Conservation (phyloP, 768 basidiomycete genomes). For the Rubroboletus pulcherrimus region DNA sequence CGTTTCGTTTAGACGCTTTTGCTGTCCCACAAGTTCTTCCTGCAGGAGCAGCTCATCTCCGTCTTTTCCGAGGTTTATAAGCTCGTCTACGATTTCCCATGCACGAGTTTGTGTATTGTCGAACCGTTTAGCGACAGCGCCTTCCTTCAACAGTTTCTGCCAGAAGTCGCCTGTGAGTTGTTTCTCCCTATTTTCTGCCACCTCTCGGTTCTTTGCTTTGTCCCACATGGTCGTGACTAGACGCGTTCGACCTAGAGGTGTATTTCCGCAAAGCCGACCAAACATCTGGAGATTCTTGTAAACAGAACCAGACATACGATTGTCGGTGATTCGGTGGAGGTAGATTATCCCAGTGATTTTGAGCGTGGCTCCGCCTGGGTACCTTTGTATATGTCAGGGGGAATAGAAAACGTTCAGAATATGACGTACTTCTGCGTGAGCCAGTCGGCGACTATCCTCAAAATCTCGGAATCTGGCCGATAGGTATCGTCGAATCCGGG, state of each 20-base stretch:
- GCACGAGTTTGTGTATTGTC: background rate
- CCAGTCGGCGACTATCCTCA: conserved; percentile 15
- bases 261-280: conserved; percentile 32
- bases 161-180: conserved; percentile 30
- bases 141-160: background rate
- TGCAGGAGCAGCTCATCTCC: conserved; percentile 12
- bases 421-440: conserved; percentile 15
- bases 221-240: conserved; percentile 41
- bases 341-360: conserved; percentile 33
- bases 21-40: conserved; percentile 16
- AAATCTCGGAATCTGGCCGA: conserved; percentile 9
- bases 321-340: conserved; percentile 34
- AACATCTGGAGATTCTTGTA: conserved; percentile 33
- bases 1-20: conserved; percentile 19
- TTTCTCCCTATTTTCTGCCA: conserved; percentile 14
- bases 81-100: background rate
- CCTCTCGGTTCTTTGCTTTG: conserved; percentile 10
- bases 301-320: conserved; percentile 30
- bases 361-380: background rate
- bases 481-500: conserved; percentile 22
- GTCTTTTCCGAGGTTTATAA: background rate
- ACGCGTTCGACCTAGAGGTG: conserved; percentile 26
- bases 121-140: conserved; percentile 1
- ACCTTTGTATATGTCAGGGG: background rate
- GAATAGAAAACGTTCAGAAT: background rate